Evolutionary conservation across 2,329 filamentous ascomycete genomes (phyloP).

Genomic region (Chaetomium globosum): DNA sequence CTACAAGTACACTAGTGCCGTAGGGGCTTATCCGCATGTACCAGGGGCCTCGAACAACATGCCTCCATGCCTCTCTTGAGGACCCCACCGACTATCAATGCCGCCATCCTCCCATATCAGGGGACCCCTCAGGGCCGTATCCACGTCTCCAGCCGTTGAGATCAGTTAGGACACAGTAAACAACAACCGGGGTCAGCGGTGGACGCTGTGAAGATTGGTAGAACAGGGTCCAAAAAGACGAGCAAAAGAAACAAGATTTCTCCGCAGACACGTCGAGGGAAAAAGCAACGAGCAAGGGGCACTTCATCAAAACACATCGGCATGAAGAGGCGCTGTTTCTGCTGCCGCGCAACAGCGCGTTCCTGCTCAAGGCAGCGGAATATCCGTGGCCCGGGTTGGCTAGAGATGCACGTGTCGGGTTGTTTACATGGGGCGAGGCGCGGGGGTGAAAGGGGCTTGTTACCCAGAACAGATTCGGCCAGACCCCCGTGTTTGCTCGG

Average conservation of each 20-base stretch:
- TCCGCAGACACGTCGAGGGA: neutral
- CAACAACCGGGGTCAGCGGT: neutral
- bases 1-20: too few relatives aligned
- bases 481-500: constrained; percentile 8
- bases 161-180: neutral
- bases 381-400: constrained; percentile 17
- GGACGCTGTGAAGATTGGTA: neutral
- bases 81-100: constrained; percentile 15
- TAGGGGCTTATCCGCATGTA: neutral
- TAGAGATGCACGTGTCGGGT: neutral
- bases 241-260: neutral
- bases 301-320: constrained; percentile 22
- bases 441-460: neutral
- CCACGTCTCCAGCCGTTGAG: neutral
- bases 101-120: constrained; percentile 4
- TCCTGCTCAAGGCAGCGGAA: constrained; percentile 16
- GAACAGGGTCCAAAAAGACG: neutral
- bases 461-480: constrained; percentile 6
- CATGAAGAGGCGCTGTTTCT: constrained; percentile 15
- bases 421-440: neutral
- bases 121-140: neutral
- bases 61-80: neutral
- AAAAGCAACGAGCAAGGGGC: constrained; percentile 16
- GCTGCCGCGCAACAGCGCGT: constrained; percentile 8
- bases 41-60: constrained; percentile 19